These are phyloP conservation scores for Solanum microdontum DNA, from an alignment of 257 asterid genomes.

Conservation along the genomic window DNA sequence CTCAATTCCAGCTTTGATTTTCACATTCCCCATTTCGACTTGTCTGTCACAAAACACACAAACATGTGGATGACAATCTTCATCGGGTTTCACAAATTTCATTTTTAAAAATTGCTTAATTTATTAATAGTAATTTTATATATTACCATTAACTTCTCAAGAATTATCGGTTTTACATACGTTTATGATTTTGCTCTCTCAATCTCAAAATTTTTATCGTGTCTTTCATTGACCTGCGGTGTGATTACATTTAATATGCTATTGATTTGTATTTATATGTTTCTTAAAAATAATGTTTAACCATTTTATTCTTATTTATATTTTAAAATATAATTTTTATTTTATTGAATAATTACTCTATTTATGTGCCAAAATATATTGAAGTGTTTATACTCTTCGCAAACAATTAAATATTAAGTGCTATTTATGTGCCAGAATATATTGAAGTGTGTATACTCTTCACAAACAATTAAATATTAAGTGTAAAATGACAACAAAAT, in stretches of 20 bases:
- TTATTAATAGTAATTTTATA: not conserved
- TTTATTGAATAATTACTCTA: no score
- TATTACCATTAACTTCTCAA: not conserved
- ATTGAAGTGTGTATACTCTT: not conserved
- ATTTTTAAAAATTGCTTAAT: not conserved
- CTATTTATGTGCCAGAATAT: not conserved
- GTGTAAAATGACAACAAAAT: not conserved
- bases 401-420: no score
- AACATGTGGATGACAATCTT: constrained; percentile 28
- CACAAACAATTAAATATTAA: no score
- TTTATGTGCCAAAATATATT: no score
- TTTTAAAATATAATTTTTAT: no score
- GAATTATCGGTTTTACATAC: not conserved
- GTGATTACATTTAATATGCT: not conserved
- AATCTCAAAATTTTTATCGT: not conserved
- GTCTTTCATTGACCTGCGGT: fast-evolving
- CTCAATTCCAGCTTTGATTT: constrained; percentile 58
- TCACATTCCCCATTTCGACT: constrained; percentile 14
- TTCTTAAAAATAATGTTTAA: no score
- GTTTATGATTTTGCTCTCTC: not conserved
- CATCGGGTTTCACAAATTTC: constrained; percentile 19
- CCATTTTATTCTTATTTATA: no score
- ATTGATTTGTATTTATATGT: no score
- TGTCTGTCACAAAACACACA: not conserved
- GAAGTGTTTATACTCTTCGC: no score